These are phyloP conservation scores for Cephalotrichum gorgonifer DNA, from an alignment of 2,329 filamentous ascomycete species.

Conservation along the genomic window DNA sequence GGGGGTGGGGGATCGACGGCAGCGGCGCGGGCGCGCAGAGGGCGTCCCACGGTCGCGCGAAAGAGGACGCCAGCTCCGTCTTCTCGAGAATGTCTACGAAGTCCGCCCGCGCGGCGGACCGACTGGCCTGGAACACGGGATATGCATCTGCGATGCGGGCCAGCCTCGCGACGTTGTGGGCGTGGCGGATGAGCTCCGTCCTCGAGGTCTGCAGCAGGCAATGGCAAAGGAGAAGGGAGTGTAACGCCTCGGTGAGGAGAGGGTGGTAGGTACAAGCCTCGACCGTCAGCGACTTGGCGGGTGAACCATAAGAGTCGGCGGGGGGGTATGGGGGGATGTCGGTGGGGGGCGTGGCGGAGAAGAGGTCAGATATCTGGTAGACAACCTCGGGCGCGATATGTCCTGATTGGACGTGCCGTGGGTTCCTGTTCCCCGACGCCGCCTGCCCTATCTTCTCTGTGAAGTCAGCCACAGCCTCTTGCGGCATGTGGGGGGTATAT, in stretches of 20 bases:
- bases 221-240: slow-evolving; percentile 69
- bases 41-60: slow-evolving; percentile 46
- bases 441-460: slow-evolving; percentile 42
- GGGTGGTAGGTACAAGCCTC: slow-evolving; percentile 74
- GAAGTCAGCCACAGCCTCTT: slow-evolving; percentile 47
- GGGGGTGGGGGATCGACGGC: slow-evolving; percentile 15
- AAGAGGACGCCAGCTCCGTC: slow-evolving; percentile 35
- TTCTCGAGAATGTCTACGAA: slow-evolving; percentile 35
- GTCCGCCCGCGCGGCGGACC: slow-evolving; percentile 63
- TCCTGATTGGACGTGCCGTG: slow-evolving; percentile 7
- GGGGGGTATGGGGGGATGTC: slow-evolving; percentile 59
- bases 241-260: slow-evolving; percentile 66
- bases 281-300: slow-evolving; percentile 8
- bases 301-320: slow-evolving; percentile 8
- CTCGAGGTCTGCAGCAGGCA: slow-evolving; percentile 68
- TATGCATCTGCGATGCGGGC: slow-evolving; percentile 67
- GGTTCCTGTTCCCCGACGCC: slow-evolving; percentile 26
- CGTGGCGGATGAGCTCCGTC: slow-evolving; percentile 69
- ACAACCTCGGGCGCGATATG: slow-evolving; percentile 23
- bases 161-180: slow-evolving; percentile 70
- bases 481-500: slow-evolving; percentile 62
- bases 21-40: slow-evolving; percentile 55
- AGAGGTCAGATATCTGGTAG: slow-evolving; percentile 50
- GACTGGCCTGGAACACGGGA: slow-evolving; percentile 65
- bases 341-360: slow-evolving; percentile 54